These are phyloP conservation scores for Pascua guehoae DNA, from an alignment of 1,284 basidiomycete species.

Conservation along the genomic window DNA sequence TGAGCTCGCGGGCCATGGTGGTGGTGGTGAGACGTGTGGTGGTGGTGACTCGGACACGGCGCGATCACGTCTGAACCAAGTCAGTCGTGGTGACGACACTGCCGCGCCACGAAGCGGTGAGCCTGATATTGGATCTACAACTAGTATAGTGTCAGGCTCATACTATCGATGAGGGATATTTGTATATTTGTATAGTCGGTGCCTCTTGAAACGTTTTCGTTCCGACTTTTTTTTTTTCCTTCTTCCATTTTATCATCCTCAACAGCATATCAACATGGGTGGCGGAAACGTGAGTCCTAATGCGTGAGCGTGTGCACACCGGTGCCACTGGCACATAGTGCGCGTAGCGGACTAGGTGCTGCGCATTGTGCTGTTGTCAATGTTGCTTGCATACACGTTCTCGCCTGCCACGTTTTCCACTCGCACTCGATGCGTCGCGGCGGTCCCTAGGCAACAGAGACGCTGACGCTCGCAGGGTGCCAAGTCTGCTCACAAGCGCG, in stretches of 20 bases:
- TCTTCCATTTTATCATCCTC: conserved; percentile 1
- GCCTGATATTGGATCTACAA: background rate
- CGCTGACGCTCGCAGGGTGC: conserved; percentile 40
- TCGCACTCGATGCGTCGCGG: too few relatives aligned
- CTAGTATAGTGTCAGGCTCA: conserved; percentile 2
- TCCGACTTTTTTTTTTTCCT: background rate
- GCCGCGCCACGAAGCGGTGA: background rate
- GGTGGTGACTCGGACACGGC: background rate
- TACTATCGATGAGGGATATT: background rate
- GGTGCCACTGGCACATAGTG: too few relatives aligned
- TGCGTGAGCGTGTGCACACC: too few relatives aligned
- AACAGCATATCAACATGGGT: conserved; percentile 27
- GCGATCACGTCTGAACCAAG: background rate
- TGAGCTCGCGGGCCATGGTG: conserved; percentile 33
- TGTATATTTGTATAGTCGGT: background rate
- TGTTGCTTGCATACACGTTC: too few relatives aligned
- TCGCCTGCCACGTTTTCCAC: too few relatives aligned
- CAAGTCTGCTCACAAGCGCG: conserved; percentile 42
- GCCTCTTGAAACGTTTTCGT: background rate
- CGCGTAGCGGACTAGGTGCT: too few relatives aligned
- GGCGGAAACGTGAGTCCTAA: conserved; percentile 40
- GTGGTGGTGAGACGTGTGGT: background rate
- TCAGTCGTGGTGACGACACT: too few relatives aligned
- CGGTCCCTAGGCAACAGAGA: too few relatives aligned
- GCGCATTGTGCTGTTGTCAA: too few relatives aligned